phyloP scores from a whole-genome alignment of 148 eudicot species.

The Persicaria tinctoria region DNA sequence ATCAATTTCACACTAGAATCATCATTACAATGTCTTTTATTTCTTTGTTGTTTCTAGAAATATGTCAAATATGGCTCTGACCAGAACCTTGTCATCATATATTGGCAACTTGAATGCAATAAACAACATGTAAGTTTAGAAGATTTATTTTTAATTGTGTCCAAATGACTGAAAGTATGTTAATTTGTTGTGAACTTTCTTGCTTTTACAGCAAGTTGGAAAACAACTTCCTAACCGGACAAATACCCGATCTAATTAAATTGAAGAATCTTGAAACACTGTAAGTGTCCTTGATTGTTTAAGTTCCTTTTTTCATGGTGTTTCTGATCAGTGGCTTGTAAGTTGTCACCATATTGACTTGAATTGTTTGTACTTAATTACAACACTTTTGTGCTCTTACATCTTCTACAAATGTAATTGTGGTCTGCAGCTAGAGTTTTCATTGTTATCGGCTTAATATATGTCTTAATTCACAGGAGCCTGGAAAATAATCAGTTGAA shows the following conservation, averaged over 20 bases:
- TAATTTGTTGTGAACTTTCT: conserved; percentile 16
- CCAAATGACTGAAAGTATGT: background rate
- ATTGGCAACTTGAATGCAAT: conserved; percentile 75
- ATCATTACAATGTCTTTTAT: background rate
- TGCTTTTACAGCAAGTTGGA: conserved; percentile 56
- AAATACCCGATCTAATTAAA: conserved; percentile 51
- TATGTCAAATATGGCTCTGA: conserved; percentile 60
- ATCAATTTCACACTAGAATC: background rate
- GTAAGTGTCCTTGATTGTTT: conserved; percentile 47
- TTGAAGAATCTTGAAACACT: conserved; percentile 46
- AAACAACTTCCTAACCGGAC: conserved; percentile 60
- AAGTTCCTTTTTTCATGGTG: conserved; percentile 2
- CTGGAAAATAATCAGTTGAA: conserved; percentile 59
- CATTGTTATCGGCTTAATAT: background rate
- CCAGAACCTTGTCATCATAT: conserved; percentile 61
- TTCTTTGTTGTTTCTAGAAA: conserved; percentile 41
- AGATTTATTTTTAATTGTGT: background rate
- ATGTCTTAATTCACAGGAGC: conserved; percentile 36
- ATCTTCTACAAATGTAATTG: background rate
- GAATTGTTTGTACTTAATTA: background rate
- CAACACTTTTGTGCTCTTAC: background rate
- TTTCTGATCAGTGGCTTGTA: background rate
- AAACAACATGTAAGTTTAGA: conserved; percentile 46
- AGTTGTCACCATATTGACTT: background rate
- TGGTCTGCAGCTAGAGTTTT: background rate